Evolutionary conservation across 495 filamentous ascomycete species (phyloP), one percentile per base, ranked within the genome.

Genomic region (Podospora tetraspora): DNA sequence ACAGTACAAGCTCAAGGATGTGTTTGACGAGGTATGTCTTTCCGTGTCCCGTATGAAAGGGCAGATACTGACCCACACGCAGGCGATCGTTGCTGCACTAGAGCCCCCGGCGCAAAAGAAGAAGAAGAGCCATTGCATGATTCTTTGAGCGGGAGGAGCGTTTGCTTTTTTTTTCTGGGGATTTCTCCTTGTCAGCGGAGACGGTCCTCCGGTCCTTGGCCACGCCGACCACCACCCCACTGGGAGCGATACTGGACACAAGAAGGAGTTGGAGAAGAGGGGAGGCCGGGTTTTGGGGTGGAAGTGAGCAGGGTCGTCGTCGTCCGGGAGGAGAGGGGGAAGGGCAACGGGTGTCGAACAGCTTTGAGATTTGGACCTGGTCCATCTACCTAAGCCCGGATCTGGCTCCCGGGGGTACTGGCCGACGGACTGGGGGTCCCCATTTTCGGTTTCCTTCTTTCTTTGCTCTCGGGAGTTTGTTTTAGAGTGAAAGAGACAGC

Each of bases 1-100:
- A 52, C 95, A 99, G 83, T 97, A 94, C 80, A 97, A 97, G 81
- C 83, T 99, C 64, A 99, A 99, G 85, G 96, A 99, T 77, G 95
- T 99, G 29, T 99, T 99, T 79, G 95, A 99, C 72, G 95, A 99
- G 92, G 94, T 97, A 86, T 61, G 86, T 79, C 59, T 74, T 22
- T 52, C 34, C 11, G 24, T 23, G 23, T 1, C 30, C 10, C 27
- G 7, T 22, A 19, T 30, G 3, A 9, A 21, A 61, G 52, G 11
- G 57, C 66, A 43, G n/a, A 22, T 22, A 21, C 57, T 37, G 8
- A 24, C 56, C 5, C 1, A 61, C 25, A 34, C 63, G 27, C 64
- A 96, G 92, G 92, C 92, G 22, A 96, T 96, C 72, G 92, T 96
- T 63, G 92, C 92, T 64, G 92, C 92, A 3, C 85, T 96, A 57